Evolutionary conservation across 352 stramenopile species (phyloP).

Genomic region (Globisporangium nagaii): DNA sequence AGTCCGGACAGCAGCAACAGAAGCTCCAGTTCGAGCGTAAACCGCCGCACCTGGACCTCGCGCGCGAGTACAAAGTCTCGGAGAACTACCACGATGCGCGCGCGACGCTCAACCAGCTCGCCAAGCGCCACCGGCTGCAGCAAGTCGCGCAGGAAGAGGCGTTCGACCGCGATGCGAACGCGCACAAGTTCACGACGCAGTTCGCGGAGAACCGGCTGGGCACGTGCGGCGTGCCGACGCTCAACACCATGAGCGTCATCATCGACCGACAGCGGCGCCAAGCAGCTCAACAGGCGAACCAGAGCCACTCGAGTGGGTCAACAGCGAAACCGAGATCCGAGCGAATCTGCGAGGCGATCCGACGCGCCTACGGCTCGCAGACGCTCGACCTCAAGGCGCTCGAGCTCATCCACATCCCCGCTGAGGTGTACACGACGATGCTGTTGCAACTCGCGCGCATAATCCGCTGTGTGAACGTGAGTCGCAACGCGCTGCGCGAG

Average conservation of each 20-base stretch:
- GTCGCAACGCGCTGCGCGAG: conserved; percentile 60
- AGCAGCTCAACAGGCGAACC: neutral
- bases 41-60: conserved; percentile 46
- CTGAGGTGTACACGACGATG: conserved; percentile 50
- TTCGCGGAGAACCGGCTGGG: conserved; percentile 60
- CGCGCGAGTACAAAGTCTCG: conserved; percentile 37
- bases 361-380: conserved; percentile 42
- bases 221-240: conserved; percentile 51
- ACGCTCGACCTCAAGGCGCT: conserved; percentile 61
- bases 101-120: conserved; percentile 40
- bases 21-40: conserved; percentile 41
- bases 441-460: conserved; percentile 57
- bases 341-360: conserved; percentile 34
- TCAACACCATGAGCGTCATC: conserved; percentile 58
- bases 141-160: conserved; percentile 51
- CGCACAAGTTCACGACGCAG: conserved; percentile 33
- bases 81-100: conserved; percentile 43
- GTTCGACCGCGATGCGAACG: conserved; percentile 30
- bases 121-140: conserved; percentile 37
- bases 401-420: conserved; percentile 57
- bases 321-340: neutral
- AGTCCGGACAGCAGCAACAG: neutral
- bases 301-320: neutral
- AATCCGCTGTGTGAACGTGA: conserved; percentile 57
- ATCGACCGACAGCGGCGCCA: conserved; percentile 41